Conservation (phyloP, 2,329 filamentous ascomycete species). For the Graphilbum sp. region DNA sequence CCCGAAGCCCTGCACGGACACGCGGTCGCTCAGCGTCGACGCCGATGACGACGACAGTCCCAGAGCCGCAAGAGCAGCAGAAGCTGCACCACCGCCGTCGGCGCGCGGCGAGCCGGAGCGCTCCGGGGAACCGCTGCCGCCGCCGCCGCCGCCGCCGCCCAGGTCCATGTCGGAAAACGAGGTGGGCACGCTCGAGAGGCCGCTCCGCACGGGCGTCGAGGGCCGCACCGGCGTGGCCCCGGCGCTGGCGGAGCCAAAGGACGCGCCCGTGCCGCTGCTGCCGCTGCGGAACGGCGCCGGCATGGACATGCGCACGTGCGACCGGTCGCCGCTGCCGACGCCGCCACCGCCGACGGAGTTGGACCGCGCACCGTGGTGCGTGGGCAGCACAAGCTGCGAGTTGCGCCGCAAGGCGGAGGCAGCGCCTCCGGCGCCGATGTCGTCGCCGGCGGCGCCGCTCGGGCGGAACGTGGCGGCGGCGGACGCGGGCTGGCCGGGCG, state of each 20-base stretch:
- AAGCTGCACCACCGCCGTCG: neutral
- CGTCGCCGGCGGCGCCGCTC: slow-evolving; percentile 27
- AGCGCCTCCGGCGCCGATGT: too few relatives aligned
- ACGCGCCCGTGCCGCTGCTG: slow-evolving; percentile 10
- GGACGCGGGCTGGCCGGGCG: slow-evolving; percentile 41
- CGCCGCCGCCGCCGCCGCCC: slow-evolving; percentile 13
- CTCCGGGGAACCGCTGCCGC: slow-evolving; percentile 28
- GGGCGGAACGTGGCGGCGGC: slow-evolving; percentile 7
- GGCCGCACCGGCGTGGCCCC: slow-evolving; percentile 31
- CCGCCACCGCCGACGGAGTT: slow-evolving; percentile 29
- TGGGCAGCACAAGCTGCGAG: slow-evolving; percentile 34
- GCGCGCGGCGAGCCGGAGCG: slow-evolving; percentile 13
- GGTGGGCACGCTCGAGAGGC: slow-evolving; percentile 29
- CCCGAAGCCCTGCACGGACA: slow-evolving; percentile 56
- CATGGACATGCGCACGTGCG: slow-evolving; percentile 64
- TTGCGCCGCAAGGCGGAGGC: too few relatives aligned
- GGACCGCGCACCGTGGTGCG: slow-evolving; percentile 24
- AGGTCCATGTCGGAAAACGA: slow-evolving; percentile 28
- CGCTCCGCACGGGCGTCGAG: slow-evolving; percentile 33
- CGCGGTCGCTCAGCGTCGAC: slow-evolving; percentile 25
- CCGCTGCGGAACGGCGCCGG: slow-evolving; percentile 37
- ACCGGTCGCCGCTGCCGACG: slow-evolving; percentile 32
- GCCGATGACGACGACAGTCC: neutral
- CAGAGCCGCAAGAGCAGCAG: too few relatives aligned
- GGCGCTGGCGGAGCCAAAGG: slow-evolving; percentile 25